Conservation (phyloP, 805 yeast species). For the Schizosaccharomyces japonicus region DNA sequence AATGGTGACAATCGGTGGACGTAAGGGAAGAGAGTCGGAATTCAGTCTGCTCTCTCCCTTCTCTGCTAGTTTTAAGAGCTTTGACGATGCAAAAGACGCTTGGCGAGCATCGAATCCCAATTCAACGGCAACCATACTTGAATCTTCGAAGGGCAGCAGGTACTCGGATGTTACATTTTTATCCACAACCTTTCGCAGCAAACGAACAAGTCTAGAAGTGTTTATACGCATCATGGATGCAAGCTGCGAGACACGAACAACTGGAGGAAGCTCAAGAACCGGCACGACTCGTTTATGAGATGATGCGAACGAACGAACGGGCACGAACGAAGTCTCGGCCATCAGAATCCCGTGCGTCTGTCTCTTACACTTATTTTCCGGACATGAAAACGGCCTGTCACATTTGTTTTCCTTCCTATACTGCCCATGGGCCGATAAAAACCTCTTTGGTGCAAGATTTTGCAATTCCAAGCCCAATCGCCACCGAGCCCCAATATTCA, state of each 20-base stretch:
- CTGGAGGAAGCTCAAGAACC: no score
- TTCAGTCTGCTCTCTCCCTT: constrained; percentile 22
- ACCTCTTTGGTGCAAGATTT: no score
- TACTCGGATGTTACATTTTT: neutral
- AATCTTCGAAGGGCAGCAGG: constrained; percentile 61
- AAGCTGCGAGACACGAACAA: neutral
- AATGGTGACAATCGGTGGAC: constrained; percentile 89
- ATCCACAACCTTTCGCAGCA: neutral
- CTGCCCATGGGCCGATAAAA: no score
- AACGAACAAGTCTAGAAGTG: neutral
- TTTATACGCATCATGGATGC: neutral
- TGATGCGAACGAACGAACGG: no score
- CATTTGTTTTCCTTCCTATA: no score
- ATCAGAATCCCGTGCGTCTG: no score
- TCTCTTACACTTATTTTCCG: no score
- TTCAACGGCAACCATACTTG: constrained; percentile 70
- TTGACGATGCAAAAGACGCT: constrained; percentile 32
- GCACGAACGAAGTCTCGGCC: no score
- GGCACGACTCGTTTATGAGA: no score
- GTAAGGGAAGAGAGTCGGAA: constrained; percentile 23
- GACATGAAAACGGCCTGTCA: no score
- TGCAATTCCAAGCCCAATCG: no score
- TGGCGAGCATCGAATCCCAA: constrained; percentile 41
- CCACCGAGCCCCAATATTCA: no score
- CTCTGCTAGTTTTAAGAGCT: constrained; percentile 17